A percentile compares a stretch with the other conserved stretches of the same genome.
These are phyloP conservation scores for Lepidium didymum DNA, from an alignment of 345 rosid species.

Conservation along the genomic window DNA sequence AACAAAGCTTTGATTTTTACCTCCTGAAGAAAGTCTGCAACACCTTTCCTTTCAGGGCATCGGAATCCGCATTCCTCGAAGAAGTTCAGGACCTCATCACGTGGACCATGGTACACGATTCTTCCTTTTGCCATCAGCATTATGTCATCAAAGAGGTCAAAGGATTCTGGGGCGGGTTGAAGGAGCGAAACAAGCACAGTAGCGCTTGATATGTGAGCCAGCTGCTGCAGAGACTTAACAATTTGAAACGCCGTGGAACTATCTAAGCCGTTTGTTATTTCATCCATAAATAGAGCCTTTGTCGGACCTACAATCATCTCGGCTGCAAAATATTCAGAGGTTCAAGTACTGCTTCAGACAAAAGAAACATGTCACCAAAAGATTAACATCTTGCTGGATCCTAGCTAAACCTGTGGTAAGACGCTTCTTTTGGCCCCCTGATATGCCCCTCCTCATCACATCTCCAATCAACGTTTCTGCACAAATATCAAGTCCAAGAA, in stretches of 20 bases:
- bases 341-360: neutral
- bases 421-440: slow-evolving; percentile 83
- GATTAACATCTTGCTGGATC: neutral
- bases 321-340: slow-evolving; percentile 28
- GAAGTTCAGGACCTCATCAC: slow-evolving; percentile 50
- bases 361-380: slow-evolving; percentile 4
- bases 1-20: slow-evolving; percentile 22
- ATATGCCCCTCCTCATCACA: slow-evolving; percentile 71
- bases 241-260: slow-evolving; percentile 82
- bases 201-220: slow-evolving; percentile 46
- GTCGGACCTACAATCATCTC: slow-evolving; percentile 73
- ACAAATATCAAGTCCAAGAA: slow-evolving; percentile 64
- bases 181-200: slow-evolving; percentile 69
- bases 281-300: slow-evolving; percentile 58
- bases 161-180: slow-evolving; percentile 84
- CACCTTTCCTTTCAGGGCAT: slow-evolving; percentile 78
- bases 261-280: slow-evolving; percentile 74
- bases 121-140: slow-evolving; percentile 68
- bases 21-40: slow-evolving; percentile 82
- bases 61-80: slow-evolving; percentile 61
- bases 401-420: slow-evolving; percentile 57
- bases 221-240: slow-evolving; percentile 63
- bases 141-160: slow-evolving; percentile 63
- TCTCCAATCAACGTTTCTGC: slow-evolving; percentile 67
- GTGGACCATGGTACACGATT: slow-evolving; percentile 73